Evolutionary conservation across 2,329 filamentous ascomycete genomes (phyloP).

Genomic region (Fusarium decemcellulare): DNA sequence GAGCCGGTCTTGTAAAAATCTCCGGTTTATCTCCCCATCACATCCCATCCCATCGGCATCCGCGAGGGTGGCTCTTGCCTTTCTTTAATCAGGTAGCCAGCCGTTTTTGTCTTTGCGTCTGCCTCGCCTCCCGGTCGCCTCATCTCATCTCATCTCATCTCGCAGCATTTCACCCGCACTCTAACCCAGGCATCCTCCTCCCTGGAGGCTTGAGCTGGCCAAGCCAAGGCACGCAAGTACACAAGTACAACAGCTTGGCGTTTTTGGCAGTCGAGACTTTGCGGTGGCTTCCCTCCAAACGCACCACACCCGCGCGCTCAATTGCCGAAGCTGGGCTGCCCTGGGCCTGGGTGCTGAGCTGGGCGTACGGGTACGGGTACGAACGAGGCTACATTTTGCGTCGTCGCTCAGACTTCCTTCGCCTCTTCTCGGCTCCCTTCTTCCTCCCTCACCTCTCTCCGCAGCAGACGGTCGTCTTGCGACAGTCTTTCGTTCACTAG

Average conservation of each 20-base stretch:
- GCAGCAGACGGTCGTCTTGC: background rate
- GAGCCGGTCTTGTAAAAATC: background rate
- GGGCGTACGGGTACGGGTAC: background rate
- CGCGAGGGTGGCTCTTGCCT: background rate
- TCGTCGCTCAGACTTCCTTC: slow-evolving; percentile 6
- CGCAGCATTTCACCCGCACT: too few species aligned
- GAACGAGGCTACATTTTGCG: slow-evolving; percentile 4
- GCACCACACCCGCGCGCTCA: background rate
- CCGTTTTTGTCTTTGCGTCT: background rate
- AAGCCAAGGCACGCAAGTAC: background rate
- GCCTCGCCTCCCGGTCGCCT: too few species aligned
- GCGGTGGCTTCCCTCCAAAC: slow-evolving; percentile 7
- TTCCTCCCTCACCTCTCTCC: background rate
- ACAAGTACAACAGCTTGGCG: slow-evolving; percentile 6
- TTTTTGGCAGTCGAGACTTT: slow-evolving; percentile 1
- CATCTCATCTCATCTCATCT: too few species aligned
- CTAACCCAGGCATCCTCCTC: too few species aligned
- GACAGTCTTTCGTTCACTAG: background rate
- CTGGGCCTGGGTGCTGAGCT: background rate
- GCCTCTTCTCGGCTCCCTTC: background rate
- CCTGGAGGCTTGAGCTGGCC: too few species aligned
- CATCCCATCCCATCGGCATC: background rate
- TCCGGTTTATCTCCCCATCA: slow-evolving; percentile 4
- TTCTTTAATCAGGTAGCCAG: background rate
- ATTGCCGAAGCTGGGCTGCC: slow-evolving; percentile 9